Evolutionary conservation across 495 filamentous ascomycete species (phyloP).

Genomic region (Penicillium lividum): DNA sequence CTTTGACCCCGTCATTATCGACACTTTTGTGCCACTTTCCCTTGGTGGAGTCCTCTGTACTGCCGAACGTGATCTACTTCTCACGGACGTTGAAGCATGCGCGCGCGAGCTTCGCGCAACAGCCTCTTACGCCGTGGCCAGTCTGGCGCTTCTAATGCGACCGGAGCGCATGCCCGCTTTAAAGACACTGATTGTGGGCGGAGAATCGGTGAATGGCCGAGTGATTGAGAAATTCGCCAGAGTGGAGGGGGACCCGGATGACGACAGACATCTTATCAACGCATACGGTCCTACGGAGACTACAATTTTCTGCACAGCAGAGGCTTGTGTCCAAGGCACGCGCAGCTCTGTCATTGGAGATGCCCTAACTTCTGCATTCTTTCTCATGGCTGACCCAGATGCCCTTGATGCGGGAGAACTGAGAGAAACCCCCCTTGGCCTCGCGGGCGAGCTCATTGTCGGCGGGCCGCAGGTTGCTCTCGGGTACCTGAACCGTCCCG

Average conservation of each 20-base stretch:
- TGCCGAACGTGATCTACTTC: constrained; percentile 26
- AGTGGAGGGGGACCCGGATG: background rate
- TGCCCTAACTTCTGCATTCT: constrained; percentile 30
- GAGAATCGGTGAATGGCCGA: constrained; percentile 33
- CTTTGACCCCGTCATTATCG: constrained; percentile 3
- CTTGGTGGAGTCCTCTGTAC: constrained; percentile 37
- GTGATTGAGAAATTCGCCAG: constrained; percentile 31
- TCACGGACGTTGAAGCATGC: constrained; percentile 28
- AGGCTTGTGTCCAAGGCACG: constrained; percentile 26
- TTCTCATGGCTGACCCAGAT: constrained; percentile 31
- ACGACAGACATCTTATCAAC: constrained; percentile 27
- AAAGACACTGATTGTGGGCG: constrained; percentile 32
- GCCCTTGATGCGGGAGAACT: constrained; percentile 18
- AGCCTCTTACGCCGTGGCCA: constrained; percentile 14
- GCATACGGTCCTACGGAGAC: constrained; percentile 39
- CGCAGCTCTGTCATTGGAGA: constrained; percentile 40
- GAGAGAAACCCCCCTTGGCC: constrained; percentile 37
- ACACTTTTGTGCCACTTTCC: background rate
- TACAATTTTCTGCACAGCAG: constrained; percentile 32
- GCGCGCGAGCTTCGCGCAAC: background rate
- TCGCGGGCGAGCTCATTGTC: constrained; percentile 47
- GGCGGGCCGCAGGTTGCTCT: constrained; percentile 48
- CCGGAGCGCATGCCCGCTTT: constrained; percentile 23
- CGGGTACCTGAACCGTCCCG: constrained; percentile 48
- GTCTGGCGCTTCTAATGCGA: constrained; percentile 16